Percentiles rank a stretch among this genome's conserved stretches.
phyloP scores from a whole-genome alignment of 2,329 filamentous ascomycete genomes.

The Coniochaeta ligniaria region DNA sequence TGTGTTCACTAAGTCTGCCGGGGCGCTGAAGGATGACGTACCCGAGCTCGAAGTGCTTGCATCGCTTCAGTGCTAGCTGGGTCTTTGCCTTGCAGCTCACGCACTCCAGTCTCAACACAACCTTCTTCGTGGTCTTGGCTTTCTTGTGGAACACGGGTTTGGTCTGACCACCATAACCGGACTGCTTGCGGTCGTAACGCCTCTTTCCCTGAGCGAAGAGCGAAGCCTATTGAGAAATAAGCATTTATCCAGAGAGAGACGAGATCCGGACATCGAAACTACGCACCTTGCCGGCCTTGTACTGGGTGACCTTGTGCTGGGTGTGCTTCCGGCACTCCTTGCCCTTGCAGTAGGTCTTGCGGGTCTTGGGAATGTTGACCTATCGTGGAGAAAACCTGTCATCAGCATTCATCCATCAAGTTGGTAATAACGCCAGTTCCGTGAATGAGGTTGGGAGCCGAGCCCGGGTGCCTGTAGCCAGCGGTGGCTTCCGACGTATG shows the following conservation, averaged over 20 bases:
- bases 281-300: slow-evolving; percentile 56
- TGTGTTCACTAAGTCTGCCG: neutral
- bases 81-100: slow-evolving; percentile 96
- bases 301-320: slow-evolving; percentile 77
- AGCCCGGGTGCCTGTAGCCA: neutral
- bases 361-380: slow-evolving; percentile 99
- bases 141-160: slow-evolving; percentile 99
- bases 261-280: slow-evolving; percentile 18
- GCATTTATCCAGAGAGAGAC: neutral
- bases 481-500: neutral
- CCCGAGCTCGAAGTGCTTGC: slow-evolving; percentile 99
- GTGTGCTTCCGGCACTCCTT: slow-evolving; percentile 76
- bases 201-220: slow-evolving; percentile 80
- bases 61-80: slow-evolving; percentile 97
- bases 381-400: slow-evolving; percentile 28
- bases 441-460: neutral
- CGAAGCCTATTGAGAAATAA: slow-evolving; percentile 15
- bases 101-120: slow-evolving; percentile 97
- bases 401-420: slow-evolving; percentile 17
- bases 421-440: neutral
- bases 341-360: slow-evolving; percentile 83
- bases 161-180: slow-evolving; percentile 99
- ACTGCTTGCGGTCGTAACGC: slow-evolving; percentile 99
- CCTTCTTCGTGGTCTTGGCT: slow-evolving; percentile 99
- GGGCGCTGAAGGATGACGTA: slow-evolving; percentile 48